Conservation (phyloP, 148 eudicot species). For the Silene uniflora region DNA sequence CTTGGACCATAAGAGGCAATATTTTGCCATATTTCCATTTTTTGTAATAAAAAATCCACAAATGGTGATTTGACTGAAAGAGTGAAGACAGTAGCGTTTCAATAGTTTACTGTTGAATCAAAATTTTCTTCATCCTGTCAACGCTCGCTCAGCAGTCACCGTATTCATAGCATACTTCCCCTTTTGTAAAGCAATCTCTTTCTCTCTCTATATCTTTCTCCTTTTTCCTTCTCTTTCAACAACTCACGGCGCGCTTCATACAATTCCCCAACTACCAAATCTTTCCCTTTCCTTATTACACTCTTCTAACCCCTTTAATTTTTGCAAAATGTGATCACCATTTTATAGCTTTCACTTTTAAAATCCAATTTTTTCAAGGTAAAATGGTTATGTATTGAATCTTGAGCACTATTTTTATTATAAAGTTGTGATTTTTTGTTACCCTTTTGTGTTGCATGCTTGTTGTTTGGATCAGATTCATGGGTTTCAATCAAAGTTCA, state of each 20-base stretch:
- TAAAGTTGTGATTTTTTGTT: background rate
- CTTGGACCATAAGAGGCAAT: too few species aligned
- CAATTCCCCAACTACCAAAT: background rate
- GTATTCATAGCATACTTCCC: background rate
- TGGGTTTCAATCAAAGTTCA: background rate
- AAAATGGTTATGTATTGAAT: background rate
- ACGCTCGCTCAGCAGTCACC: background rate
- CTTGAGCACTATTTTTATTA: background rate
- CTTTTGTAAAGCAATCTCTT: background rate
- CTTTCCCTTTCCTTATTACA: background rate
- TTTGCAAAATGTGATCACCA: conserved; percentile 13
- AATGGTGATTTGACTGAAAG: too few species aligned
- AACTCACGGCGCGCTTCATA: background rate
- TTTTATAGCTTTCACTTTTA: background rate
- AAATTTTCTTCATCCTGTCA: conserved; percentile 2
- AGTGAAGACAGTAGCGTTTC: background rate
- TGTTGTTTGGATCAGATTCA: conserved; percentile 19
- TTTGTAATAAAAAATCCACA: background rate
- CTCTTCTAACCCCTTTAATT: background rate
- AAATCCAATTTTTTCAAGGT: conserved; percentile 3
- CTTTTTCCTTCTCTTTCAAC: background rate
- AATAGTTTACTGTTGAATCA: background rate
- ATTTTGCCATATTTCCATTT: too few species aligned
- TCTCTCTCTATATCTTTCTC: background rate
- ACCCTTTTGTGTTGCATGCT: conserved; percentile 12